Evolutionary conservation across 116 monocot genomes (phyloP), one percentile per base, ranked within the genome.

Genomic region (Posidonia oceanica): DNA sequence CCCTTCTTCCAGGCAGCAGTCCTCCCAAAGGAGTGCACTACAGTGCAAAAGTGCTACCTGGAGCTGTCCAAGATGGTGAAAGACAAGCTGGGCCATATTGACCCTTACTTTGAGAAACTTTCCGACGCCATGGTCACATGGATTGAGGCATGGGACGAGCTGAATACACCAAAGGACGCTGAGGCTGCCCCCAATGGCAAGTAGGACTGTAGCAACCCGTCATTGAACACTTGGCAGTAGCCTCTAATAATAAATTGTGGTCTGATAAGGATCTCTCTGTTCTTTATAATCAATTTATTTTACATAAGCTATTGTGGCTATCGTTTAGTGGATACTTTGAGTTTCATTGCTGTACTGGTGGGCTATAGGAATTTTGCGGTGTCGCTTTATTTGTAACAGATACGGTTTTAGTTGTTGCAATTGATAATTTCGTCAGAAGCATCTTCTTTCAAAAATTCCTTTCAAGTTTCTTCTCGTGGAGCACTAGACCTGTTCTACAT

Each of bases 141-240:
- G 80, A 76, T 80, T 37, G 80, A 80, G 29, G 75, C 80, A 1
- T 80, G 80, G 80, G 80, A 80, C 51, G 80, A 75, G 76, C 80
- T 75, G 48, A 80, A 80, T 67, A 44, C 80, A 17, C 51, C 64
- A 2, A 38, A 58, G 38, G n/a, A 40, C n/a, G 64, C 58, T 15
- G 36, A 36, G 20, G 73, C 41, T 38, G 48, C 18, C 7, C 1
- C 59, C 15, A 69, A 69, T 37, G 63, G 62, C 70, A 58, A 70
- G 22, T 70, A 57, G 57, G 41, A 62, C n/a, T n/a, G n/a, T n/a
- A n/a, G n/a, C n/a, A n/a, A 14, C 5, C 58, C 62, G 37, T 39
- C 14, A 4, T n/a, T n/a, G 64, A 52, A 11, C 14, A 52, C 10
- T 29, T 5, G 20, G 22, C 11, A n/a, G 10, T 70, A 40, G 29